Conservation (phyloP, 2,329 filamentous ascomycete species). For the Hypoxylon sp. region DNA sequence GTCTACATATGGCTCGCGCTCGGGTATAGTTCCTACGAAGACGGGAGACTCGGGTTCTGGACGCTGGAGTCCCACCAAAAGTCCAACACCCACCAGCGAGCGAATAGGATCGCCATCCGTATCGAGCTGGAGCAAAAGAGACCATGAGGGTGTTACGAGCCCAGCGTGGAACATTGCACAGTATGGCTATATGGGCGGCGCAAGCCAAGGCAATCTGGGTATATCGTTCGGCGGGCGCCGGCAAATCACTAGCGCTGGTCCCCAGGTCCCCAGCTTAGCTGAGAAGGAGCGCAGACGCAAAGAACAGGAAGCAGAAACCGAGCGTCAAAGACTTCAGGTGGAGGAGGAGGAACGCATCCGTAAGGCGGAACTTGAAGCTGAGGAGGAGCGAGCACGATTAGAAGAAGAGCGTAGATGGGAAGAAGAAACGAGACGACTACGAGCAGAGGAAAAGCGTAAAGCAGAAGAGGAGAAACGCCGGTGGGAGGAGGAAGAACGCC, state of each 20-base stretch:
- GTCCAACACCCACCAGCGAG: conserved; percentile 64
- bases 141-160: conserved; percentile 83
- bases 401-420: conserved; percentile 79
- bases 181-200: conserved; percentile 98
- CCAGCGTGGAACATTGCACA: conserved; percentile 99
- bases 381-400: conserved; percentile 73
- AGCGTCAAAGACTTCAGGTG: conserved; percentile 69
- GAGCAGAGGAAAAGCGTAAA: conserved; percentile 73
- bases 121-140: conserved; percentile 91
- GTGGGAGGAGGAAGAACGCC: conserved; percentile 83
- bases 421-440: conserved; percentile 72
- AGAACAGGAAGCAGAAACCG: conserved; percentile 71
- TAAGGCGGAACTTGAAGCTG: conserved; percentile 65
- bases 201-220: conserved; percentile 94
- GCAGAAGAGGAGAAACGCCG: conserved; percentile 78
- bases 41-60: conserved; percentile 70
- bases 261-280: conserved; percentile 82
- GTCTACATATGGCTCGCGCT: conserved; percentile 62
- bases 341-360: conserved; percentile 67
- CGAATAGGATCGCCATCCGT: conserved; percentile 70
- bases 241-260: conserved; percentile 89
- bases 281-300: conserved; percentile 83
- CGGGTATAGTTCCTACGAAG: conserved; percentile 62
- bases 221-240: conserved; percentile 92
- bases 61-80: conserved; percentile 74